Evolutionary conservation across 495 filamentous ascomycete species (phyloP).

Genomic region (Penicillium goetzii): DNA sequence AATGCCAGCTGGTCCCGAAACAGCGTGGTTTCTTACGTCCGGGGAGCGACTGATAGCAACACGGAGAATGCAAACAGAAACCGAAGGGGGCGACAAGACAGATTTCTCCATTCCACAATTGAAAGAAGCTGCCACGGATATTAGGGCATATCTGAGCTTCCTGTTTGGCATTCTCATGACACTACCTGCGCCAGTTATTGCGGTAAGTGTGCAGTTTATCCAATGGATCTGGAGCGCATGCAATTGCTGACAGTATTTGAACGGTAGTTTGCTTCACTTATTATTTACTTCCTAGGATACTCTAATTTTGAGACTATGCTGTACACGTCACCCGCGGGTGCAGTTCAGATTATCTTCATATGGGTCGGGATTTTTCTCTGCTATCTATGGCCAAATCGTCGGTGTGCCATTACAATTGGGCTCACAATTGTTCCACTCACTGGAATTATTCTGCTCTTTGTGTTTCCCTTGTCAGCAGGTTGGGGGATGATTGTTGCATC

Average conservation of each 20-base stretch:
- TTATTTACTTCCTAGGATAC: conserved; percentile 40
- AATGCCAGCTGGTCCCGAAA: conserved; percentile 53
- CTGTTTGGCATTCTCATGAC: conserved; percentile 51
- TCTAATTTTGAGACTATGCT: conserved; percentile 37
- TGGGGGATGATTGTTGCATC: conserved; percentile 41
- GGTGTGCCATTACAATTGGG: conserved; percentile 27
- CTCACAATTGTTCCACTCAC: conserved; percentile 35
- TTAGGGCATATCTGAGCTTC: conserved; percentile 42
- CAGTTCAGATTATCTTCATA: conserved; percentile 37
- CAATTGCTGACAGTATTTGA: too few relatives aligned
- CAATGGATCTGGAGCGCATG: too few relatives aligned
- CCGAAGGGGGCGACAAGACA: conserved; percentile 62
- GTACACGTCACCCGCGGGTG: conserved; percentile 38
- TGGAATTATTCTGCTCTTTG: conserved; percentile 36
- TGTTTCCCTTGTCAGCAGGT: conserved; percentile 29
- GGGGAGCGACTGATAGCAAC: conserved; percentile 57
- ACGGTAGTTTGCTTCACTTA: conserved; percentile 35
- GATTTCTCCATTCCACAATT: too few relatives aligned
- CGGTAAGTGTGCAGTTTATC: neutral
- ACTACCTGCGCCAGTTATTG: conserved; percentile 30
- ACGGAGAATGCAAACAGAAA: conserved; percentile 57
- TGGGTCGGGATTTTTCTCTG: conserved; percentile 37
- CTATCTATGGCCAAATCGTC: conserved; percentile 27
- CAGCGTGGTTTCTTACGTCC: conserved; percentile 38
- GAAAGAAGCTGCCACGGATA: too few relatives aligned